Base-by-base conservation (phyloP, 208 protist genomes). In the Crithidia acanthocephali region DNA sequence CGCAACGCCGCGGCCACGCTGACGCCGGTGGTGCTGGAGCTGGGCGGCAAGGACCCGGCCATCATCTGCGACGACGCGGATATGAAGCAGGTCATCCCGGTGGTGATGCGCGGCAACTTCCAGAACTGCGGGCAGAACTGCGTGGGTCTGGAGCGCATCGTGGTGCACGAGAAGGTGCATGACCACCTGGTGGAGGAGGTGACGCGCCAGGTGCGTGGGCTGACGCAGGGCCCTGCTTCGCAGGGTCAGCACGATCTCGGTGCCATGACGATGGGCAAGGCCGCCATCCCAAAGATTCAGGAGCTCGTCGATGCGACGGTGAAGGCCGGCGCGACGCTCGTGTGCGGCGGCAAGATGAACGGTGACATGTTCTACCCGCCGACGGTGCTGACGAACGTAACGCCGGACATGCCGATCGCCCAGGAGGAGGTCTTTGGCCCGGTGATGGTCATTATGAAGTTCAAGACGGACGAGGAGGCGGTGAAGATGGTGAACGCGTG, bases 361-460 rank as follows among this genome's bases (percentile, higher is more conserved):
- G 68, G 66, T 33, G 78, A 87, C 63, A 63, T 84, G 53, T 98
- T 97, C 74, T 97, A 83, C 74, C 85, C 88, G n/a, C 92, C 97
- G 42, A 98, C 97, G 5, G 83, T 98, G 28, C 57, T 98, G 25
- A 87, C 61, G n/a, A 88, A 96, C 76, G 95, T 98, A 0, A 97
- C 85, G 22, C 76, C 90, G 2, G 76, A 80, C 11, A 98, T 92
- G 81, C 80, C 85, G 11, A 98, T 99, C 58, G 90, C 92, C 10
- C 79, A 96, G 70, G 95, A 99, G 72, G 97, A 99, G 75, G 84
- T 93, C 47, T 99, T 99, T 76, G 97, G 97, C 37, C 97, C 97
- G 22, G 87, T 99, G 23, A 81, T 98, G 44, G 80, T 92, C 20
- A 72, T 98, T 42, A 88, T 98, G 79, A 89, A 88, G 66, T 98